Conservation (phyloP, 495 filamentous ascomycete genomes). For the Aspergillus wentii region DNA sequence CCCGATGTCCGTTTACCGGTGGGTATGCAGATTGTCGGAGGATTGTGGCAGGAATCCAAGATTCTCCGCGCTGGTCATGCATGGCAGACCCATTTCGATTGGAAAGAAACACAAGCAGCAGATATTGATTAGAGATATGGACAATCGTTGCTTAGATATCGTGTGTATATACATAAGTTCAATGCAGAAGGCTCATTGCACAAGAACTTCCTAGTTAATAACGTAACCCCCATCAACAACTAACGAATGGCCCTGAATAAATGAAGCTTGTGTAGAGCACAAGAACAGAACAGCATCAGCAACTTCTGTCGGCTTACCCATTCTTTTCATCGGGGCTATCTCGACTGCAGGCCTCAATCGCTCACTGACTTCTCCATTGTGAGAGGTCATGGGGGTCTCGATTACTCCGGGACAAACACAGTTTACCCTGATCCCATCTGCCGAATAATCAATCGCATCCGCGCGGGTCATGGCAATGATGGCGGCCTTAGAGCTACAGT, state of each 20-base stretch:
- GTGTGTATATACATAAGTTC: slow-evolving; percentile 6
- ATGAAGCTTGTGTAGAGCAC: slow-evolving; percentile 40
- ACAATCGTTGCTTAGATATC: too few species aligned
- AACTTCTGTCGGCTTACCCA: slow-evolving; percentile 44
- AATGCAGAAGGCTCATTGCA: too few species aligned
- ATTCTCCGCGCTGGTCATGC: slow-evolving; percentile 44
- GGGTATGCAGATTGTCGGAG: slow-evolving; percentile 55
- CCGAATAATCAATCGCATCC: slow-evolving; percentile 49
- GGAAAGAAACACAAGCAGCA: slow-evolving; percentile 25
- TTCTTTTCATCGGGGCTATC: slow-evolving; percentile 47
- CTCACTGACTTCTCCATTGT: slow-evolving; percentile 29
- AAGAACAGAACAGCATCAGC: slow-evolving; percentile 48
- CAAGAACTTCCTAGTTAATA: slow-evolving; percentile 28
- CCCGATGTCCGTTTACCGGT: slow-evolving; percentile 44
- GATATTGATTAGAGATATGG: too few species aligned
- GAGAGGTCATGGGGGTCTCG: slow-evolving; percentile 43
- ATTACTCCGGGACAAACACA: slow-evolving; percentile 51
- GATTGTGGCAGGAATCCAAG: slow-evolving; percentile 32
- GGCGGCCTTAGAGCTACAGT: slow-evolving; percentile 44
- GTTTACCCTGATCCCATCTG: slow-evolving; percentile 44
- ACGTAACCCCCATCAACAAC: slow-evolving; percentile 52
- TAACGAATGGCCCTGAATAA: slow-evolving; percentile 48
- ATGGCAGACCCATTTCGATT: slow-evolving; percentile 47
- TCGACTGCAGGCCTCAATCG: slow-evolving; percentile 28
- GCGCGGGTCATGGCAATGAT: slow-evolving; percentile 40